Conservation (phyloP, 176 grass and related monocot genomes). For the Avena sativa region DNA sequence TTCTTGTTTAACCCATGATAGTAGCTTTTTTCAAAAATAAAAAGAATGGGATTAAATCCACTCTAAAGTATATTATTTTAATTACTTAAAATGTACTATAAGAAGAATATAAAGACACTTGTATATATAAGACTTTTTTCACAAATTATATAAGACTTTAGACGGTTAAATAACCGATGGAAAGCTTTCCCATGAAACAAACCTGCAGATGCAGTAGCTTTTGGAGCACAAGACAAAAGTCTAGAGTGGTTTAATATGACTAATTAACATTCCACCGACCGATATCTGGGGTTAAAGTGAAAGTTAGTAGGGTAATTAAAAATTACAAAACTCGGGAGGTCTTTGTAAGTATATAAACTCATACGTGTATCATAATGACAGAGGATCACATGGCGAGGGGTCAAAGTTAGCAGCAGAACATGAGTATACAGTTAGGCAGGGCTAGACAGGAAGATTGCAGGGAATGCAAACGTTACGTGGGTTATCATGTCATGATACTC, state of each 20-base stretch:
- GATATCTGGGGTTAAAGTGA: background rate
- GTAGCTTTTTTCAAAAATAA: too few species aligned
- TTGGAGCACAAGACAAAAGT: constrained; percentile 37
- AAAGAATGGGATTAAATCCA: too few species aligned
- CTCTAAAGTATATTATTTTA: too few species aligned
- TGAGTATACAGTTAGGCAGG: constrained; percentile 34
- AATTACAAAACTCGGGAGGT: background rate
- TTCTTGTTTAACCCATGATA: too few species aligned
- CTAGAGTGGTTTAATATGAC: background rate
- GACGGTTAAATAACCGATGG: background rate
- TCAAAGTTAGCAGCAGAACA: constrained; percentile 44
- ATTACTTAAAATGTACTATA: too few species aligned
- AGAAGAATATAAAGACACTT: too few species aligned
- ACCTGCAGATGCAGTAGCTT: constrained; percentile 10
- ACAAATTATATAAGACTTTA: too few species aligned
- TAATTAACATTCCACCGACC: constrained; percentile 46
- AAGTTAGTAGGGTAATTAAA: too few species aligned
- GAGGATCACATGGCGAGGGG: constrained; percentile 33
- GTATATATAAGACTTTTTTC: too few species aligned
- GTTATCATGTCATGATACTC: constrained; percentile 18
- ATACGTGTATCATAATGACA: background rate
- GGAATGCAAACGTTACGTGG: constrained; percentile 51
- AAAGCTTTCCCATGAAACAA: constrained; percentile 31
- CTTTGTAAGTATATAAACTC: background rate
- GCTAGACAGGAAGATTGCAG: constrained; percentile 52